phyloP scores from a whole-genome alignment of 257 asterid genomes.

The Solanum clarkiae region DNA sequence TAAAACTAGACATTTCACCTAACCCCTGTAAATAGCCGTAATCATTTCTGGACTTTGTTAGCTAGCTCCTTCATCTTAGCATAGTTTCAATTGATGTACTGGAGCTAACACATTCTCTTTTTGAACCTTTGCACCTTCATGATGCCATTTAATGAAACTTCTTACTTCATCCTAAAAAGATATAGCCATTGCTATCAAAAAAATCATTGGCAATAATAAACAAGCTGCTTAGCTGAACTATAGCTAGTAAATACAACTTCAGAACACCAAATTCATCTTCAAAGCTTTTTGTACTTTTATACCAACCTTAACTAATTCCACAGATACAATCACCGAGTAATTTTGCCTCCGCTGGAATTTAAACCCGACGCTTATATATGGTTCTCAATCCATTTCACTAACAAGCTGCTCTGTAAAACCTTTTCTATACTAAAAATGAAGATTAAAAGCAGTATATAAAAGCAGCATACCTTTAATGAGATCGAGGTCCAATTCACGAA shows the following conservation, averaged over 20 bases:
- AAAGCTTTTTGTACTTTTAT: not conserved
- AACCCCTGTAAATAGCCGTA: not conserved
- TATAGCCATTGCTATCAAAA: not conserved
- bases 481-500: constrained; percentile 79
- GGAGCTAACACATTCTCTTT: not conserved
- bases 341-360: no score
- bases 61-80: not conserved
- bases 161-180: not conserved
- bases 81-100: not conserved
- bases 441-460: not conserved
- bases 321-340: no score
- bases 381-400: no score
- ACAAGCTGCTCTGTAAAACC: no score
- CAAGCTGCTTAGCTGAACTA: not conserved
- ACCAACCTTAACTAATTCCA: no score
- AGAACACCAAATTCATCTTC: not conserved
- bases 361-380: no score
- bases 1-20: not conserved
- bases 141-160: not conserved
- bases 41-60: not conserved
- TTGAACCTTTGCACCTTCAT: not conserved
- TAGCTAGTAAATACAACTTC: not conserved
- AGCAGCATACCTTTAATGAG: constrained; percentile 46
- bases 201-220: not conserved
- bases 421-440: no score